Evolutionary conservation across 2,329 filamentous ascomycete species (phyloP).

Genomic region (Pseudogymnoascus sp.): DNA sequence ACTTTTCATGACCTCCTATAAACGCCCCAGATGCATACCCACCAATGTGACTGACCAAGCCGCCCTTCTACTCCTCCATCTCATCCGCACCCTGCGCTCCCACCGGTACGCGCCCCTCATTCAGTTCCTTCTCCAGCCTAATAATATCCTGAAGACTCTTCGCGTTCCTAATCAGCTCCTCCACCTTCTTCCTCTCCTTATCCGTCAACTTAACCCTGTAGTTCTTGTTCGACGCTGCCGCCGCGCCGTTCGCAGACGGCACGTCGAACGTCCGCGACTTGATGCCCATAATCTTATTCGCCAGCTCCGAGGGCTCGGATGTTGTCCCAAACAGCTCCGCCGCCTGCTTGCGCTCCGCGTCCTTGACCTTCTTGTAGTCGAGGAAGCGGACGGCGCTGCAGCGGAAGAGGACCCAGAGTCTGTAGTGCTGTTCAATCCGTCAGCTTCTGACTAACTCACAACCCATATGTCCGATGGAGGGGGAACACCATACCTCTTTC

Average conservation of each 20-base stretch:
- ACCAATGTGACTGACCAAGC: background rate
- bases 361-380: slow-evolving; percentile 86
- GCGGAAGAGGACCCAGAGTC: slow-evolving; percentile 83
- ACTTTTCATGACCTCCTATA: slow-evolving; percentile 6
- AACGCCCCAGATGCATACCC: slow-evolving; percentile 4
- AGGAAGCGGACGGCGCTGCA: slow-evolving; percentile 80
- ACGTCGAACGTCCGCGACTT: slow-evolving; percentile 71
- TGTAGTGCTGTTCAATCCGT: slow-evolving; percentile 61
- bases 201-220: slow-evolving; percentile 80
- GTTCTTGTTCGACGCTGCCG: slow-evolving; percentile 46
- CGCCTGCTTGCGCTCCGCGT: slow-evolving; percentile 69
- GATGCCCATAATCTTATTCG: slow-evolving; percentile 72
- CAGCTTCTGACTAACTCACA: slow-evolving; percentile 1
- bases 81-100: slow-evolving; percentile 50
- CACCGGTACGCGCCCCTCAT: slow-evolving; percentile 75
- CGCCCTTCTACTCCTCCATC: slow-evolving; percentile 50
- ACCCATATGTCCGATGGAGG: background rate
- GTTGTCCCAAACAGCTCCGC: slow-evolving; percentile 74
- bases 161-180: slow-evolving; percentile 81
- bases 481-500: slow-evolving; percentile 66
- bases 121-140: slow-evolving; percentile 80
- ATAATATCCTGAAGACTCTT: slow-evolving; percentile 87
- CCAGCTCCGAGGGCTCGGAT: slow-evolving; percentile 71
- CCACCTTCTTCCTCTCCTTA: slow-evolving; percentile 74
- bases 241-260: slow-evolving; percentile 38